Base-by-base conservation (phyloP, 2,329 filamentous ascomycete genomes). In the Sclerotinia glacialis region DNA sequence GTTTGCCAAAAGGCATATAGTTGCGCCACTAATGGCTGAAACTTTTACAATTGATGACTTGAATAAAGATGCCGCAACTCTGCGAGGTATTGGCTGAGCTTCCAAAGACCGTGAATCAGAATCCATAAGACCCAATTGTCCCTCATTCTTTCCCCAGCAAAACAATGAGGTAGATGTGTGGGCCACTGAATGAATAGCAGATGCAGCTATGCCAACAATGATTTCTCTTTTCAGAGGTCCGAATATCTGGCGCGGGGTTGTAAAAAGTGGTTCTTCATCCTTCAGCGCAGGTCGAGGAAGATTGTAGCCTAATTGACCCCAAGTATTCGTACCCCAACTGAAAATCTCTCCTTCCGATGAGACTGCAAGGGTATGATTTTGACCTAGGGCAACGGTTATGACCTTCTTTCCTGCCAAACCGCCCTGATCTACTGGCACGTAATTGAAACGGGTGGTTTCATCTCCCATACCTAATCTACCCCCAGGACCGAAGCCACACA, bases 141-240 rank as follows among this genome's bases (percentile, higher is more conserved):
- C 95, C 72, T 93, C 88, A 73, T 98, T 99, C 74, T 95, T 96
- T 28, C 95, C 95, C 83, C 96, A 99, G 2, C 92, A 96, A 76
- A 91, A 99, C 1, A 99, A 80, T 1, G 92, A 91, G 0, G 87
- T 86, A 1, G 85, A 83, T 0, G 92, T 97, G 74, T 95, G 90
- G 0, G 92, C 92, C 3, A 96, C 93, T 0, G 95, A 98, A 78
- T 99, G 95, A 49, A 96, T 88, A 0, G 91, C 83, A 1, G 95
- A 98, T 8, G 95, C 94, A 2, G 95, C 93, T 66, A 93, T 86
- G 0, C 95, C 95, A 28, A 91, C 78, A 21, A 98, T 85, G 1
- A 80, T 76, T 75, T 98, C 95, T 74, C 93, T 92, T 75, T 97
- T 98, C 67, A 99, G 81, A 0, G 92, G 86, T 0, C 95, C 94